A percentile compares a stretch with the other conserved stretches of the same genome.
Evolutionary conservation across 306 rosid species (phyloP).

Genomic region (Dalbergia cultrata): DNA sequence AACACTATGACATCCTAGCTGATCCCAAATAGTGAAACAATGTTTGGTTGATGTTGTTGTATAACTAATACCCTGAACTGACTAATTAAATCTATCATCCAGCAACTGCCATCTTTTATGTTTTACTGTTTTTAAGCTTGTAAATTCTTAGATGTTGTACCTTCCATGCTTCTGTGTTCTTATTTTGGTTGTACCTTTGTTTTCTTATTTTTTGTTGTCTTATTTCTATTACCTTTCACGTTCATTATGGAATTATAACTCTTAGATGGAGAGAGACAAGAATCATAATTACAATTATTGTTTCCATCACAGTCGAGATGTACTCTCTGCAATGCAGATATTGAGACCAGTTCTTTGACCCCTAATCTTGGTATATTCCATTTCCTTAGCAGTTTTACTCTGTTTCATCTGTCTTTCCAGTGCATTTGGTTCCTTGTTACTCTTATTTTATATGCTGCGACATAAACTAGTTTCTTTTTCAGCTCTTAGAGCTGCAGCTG

Average conservation of each 20-base stretch:
- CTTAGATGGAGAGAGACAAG: slow-evolving; percentile 51
- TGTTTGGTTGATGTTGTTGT: too few species aligned
- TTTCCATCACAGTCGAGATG: slow-evolving; percentile 88
- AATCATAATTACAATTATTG: slow-evolving; percentile 62
- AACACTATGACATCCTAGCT: too few species aligned
- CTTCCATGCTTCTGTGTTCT: slow-evolving; percentile 27
- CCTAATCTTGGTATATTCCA: slow-evolving; percentile 82
- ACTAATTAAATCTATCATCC: background rate
- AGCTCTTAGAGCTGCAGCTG: slow-evolving; percentile 98
- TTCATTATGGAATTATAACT: slow-evolving; percentile 48
- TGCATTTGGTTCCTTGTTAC: slow-evolving; percentile 25
- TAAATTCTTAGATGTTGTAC: slow-evolving; percentile 26
- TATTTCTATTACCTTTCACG: slow-evolving; percentile 42
- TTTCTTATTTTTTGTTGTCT: slow-evolving; percentile 48
- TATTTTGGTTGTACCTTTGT: slow-evolving; percentile 47
- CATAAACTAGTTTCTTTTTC: slow-evolving; percentile 49
- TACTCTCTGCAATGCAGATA: slow-evolving; percentile 81
- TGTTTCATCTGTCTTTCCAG: slow-evolving; percentile 34
- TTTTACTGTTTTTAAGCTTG: slow-evolving; percentile 25
- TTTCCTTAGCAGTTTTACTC: slow-evolving; percentile 19
- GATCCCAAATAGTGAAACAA: too few species aligned
- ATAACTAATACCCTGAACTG: background rate
- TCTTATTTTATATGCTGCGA: slow-evolving; percentile 35
- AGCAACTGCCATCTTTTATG: slow-evolving; percentile 1
- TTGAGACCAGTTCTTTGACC: slow-evolving; percentile 76